These are phyloP conservation scores for Hibiscus tridactylites DNA, from an alignment of 345 rosid species.

Conservation along the genomic window DNA sequence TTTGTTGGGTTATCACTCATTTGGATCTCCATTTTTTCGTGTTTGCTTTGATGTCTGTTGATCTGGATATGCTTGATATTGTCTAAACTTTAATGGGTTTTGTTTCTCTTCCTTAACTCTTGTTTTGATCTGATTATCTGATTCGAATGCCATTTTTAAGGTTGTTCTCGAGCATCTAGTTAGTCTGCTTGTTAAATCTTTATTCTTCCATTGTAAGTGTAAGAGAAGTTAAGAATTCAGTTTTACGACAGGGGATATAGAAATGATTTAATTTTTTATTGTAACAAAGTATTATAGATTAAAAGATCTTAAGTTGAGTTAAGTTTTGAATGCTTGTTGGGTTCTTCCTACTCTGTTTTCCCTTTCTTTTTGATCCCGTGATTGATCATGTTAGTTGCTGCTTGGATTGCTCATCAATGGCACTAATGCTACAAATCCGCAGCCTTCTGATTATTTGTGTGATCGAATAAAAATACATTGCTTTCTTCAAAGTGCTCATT, in stretches of 20 bases:
- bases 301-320: neutral
- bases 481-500: neutral
- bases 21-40: conserved; percentile 21
- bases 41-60: conserved; percentile 10
- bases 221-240: neutral
- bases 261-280: neutral
- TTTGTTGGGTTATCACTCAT: neutral
- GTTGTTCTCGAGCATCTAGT: too few species aligned
- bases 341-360: neutral
- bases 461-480: conserved; percentile 1
- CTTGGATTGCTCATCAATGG: neutral
- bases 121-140: conserved; percentile 26
- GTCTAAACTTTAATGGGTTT: conserved; percentile 9
- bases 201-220: neutral
- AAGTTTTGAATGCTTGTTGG: neutral
- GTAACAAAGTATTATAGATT: neutral
- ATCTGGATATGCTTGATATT: conserved; percentile 22
- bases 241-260: neutral
- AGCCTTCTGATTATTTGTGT: neutral
- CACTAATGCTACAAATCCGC: neutral
- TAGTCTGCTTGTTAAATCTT: neutral
- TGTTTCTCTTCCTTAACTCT: conserved; percentile 8
- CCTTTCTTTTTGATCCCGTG: neutral
- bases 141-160: neutral
- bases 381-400: neutral